phyloP scores from a whole-genome alignment of 2,329 filamentous ascomycete genomes.

The Fusarium sp. region DNA sequence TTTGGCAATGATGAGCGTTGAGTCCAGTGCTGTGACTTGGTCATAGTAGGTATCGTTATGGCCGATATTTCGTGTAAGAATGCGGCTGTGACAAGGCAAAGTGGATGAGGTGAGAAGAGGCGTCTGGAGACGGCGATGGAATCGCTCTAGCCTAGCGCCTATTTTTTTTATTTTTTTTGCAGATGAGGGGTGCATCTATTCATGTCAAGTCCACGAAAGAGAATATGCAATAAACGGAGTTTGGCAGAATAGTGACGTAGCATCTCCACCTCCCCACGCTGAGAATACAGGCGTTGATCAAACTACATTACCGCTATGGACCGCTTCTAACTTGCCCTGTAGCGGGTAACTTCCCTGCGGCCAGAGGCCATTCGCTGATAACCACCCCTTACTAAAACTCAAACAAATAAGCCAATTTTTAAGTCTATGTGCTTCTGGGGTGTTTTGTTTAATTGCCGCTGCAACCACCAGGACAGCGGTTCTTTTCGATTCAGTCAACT shows the following conservation, averaged over 20 bases:
- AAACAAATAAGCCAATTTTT: slow-evolving; percentile 43
- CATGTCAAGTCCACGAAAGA: neutral
- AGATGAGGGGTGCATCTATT: slow-evolving; percentile 12
- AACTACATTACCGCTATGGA: slow-evolving; percentile 6
- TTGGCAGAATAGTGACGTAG: slow-evolving; percentile 1
- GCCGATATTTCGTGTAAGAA: neutral
- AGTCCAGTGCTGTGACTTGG: neutral
- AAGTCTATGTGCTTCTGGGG: slow-evolving; percentile 27
- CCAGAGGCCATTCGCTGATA: neutral
- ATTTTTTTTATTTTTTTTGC: neutral
- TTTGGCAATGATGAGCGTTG: slow-evolving; percentile 10
- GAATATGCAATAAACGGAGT: slow-evolving; percentile 26
- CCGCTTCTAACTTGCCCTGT: neutral
- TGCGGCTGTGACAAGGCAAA: slow-evolving; percentile 15
- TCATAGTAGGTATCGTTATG: neutral
- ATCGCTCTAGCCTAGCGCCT: slow-evolving; percentile 1
- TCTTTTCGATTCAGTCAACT: neutral
- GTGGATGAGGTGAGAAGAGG: neutral
- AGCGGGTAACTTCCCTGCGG: slow-evolving; percentile 5
- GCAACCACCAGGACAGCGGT: slow-evolving; percentile 2
- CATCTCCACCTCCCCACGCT: neutral
- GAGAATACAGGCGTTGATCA: slow-evolving; percentile 24
- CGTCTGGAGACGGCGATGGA: neutral
- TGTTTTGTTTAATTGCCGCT: slow-evolving; percentile 25
- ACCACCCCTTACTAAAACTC: slow-evolving; percentile 35